Evolutionary conservation across 768 basidiomycete species (phyloP).

Genomic region (Suillus subluteus): DNA sequence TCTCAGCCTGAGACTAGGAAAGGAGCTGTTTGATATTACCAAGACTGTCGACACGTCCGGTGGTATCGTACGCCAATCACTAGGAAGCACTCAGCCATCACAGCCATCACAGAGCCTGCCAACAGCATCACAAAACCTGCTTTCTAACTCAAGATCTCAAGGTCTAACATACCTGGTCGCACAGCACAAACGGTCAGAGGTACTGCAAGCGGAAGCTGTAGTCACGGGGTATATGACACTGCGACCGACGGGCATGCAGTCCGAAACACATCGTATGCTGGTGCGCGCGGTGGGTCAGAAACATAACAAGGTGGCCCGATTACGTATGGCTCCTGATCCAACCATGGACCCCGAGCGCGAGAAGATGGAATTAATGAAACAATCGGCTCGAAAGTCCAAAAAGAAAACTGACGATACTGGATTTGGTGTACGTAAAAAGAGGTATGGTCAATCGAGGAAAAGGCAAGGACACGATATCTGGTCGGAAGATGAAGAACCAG

Average conservation of each 20-base stretch:
- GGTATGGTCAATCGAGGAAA: conserved; percentile 45
- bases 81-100: conserved; percentile 47
- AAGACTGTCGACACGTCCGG: conserved; percentile 80
- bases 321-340: conserved; percentile 81
- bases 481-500: conserved; percentile 72
- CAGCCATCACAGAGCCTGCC: conserved; percentile 45
- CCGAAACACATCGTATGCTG: conserved; percentile 86
- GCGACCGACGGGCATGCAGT: conserved; percentile 88
- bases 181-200: conserved; percentile 83
- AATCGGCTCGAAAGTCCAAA: conserved; percentile 65
- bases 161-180: conserved; percentile 89
- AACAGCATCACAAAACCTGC: conserved; percentile 41
- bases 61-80: conserved; percentile 58
- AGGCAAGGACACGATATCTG: conserved; percentile 52
- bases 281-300: conserved; percentile 86
- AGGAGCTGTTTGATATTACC: conserved; percentile 91
- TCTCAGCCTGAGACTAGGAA: conserved; percentile 87
- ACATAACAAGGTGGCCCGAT: conserved; percentile 78
- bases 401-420: conserved; percentile 56
- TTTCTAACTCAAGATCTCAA: conserved; percentile 52
- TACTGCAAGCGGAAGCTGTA: conserved; percentile 85
- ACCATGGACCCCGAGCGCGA: conserved; percentile 76
- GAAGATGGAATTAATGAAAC: conserved; percentile 67
- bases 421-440: conserved; percentile 51
- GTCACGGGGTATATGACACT: conserved; percentile 84